These are phyloP conservation scores for Imleria badia DNA, from an alignment of 768 basidiomycete genomes.

Conservation along the genomic window DNA sequence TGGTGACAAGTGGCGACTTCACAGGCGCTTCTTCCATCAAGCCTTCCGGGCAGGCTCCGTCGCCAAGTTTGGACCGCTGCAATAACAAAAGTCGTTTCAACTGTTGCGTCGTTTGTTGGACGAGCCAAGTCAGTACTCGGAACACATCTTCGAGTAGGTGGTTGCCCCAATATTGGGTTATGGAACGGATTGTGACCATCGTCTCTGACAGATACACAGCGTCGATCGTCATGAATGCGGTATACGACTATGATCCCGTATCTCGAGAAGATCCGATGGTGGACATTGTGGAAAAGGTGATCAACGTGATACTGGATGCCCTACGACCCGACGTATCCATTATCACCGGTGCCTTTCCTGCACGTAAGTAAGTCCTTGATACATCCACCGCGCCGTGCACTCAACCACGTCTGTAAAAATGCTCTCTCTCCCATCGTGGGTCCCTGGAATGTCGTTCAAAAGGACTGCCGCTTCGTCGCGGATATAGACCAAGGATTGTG, in stretches of 20 bases:
- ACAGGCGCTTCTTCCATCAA: slow-evolving; percentile 26
- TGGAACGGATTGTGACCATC: background rate
- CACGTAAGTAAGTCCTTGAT: slow-evolving; percentile 1
- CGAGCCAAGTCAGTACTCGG: slow-evolving; percentile 28
- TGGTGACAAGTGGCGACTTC: slow-evolving; percentile 31
- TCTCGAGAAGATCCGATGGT: slow-evolving; percentile 10
- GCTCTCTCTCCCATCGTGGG: slow-evolving; percentile 9
- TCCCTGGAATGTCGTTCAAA: slow-evolving; percentile 15
- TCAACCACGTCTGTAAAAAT: background rate
- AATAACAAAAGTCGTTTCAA: slow-evolving; percentile 27
- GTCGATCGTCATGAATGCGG: slow-evolving; percentile 11
- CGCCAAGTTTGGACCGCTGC: slow-evolving; percentile 25
- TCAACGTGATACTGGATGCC: slow-evolving; percentile 4
- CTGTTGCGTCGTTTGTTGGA: slow-evolving; percentile 33
- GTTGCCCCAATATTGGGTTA: no score
- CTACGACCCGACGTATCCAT: slow-evolving; percentile 9
- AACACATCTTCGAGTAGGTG: slow-evolving; percentile 33
- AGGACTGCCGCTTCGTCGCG: background rate
- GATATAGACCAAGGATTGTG: slow-evolving; percentile 4
- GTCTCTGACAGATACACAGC: slow-evolving; percentile 7
- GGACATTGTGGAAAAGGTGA: slow-evolving; percentile 5
- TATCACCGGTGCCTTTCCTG: slow-evolving; percentile 13
- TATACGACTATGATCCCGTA: slow-evolving; percentile 16
- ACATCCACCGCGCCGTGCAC: background rate
- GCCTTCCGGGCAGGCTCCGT: slow-evolving; percentile 17